Evolutionary conservation across 768 basidiomycete species (phyloP).

Genomic region (Sarcomyxa edulis): DNA sequence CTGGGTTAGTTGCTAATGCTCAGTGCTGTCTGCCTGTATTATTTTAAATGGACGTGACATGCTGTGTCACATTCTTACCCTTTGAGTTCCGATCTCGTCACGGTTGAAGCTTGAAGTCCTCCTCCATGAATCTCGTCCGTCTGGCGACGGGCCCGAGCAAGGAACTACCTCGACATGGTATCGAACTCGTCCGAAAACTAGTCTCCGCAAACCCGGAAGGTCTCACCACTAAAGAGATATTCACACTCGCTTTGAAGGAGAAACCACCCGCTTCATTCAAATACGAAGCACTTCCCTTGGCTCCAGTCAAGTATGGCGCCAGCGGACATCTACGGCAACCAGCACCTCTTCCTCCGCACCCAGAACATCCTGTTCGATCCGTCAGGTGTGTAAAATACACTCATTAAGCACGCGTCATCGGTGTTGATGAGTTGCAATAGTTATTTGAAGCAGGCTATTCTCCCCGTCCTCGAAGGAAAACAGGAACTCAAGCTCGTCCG

Average conservation of each 20-base stretch:
- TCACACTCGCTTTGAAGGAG: conserved; percentile 25
- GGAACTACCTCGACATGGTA: conserved; percentile 12
- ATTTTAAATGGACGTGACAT: too few species aligned
- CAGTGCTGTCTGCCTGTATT: too few species aligned
- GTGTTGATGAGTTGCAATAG: conserved; percentile 26
- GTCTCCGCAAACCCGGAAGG: conserved; percentile 23
- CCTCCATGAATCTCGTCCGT: too few species aligned
- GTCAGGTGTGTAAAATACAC: conserved; percentile 31
- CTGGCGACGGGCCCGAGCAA: too few species aligned
- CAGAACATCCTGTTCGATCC: conserved; percentile 49
- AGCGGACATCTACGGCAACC: conserved; percentile 5
- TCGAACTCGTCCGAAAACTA: conserved; percentile 24
- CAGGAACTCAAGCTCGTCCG: conserved; percentile 39
- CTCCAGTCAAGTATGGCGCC: not conserved
- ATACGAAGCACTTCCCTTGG: conserved; percentile 5
- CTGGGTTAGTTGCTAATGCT: too few species aligned
- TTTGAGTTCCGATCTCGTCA: too few species aligned
- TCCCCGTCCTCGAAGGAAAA: conserved; percentile 38
- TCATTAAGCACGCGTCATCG: not conserved
- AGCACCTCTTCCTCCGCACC: conserved; percentile 26
- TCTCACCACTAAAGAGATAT: conserved; percentile 32
- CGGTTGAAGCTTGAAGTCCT: too few species aligned
- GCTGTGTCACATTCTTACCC: too few species aligned
- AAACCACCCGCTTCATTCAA: conserved; percentile 16
- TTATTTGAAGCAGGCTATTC: conserved; percentile 49